Base-by-base conservation (phyloP, 2,329 filamentous ascomycete species). In the Neophaeococcomyces mojaviensis region DNA sequence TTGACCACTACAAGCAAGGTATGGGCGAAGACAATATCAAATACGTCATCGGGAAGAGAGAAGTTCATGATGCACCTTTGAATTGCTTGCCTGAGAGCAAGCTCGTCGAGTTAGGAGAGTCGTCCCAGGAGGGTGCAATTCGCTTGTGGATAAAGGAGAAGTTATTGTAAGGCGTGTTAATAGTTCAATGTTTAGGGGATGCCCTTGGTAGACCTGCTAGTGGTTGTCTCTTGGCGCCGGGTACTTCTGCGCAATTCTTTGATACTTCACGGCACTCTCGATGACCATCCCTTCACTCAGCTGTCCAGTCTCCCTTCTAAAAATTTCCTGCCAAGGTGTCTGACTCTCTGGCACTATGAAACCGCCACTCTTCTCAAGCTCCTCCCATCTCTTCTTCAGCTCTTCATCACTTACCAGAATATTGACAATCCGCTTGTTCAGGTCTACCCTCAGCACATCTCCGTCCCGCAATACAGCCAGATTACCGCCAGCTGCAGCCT, bases 401-500 rank as follows among this genome's bases (percentile, higher is more conserved):
- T 74, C 72, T 18, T 65, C 63, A 0, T 64, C 61, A 0, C 63
- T 49, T 2, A 75, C 48, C 36, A 76, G 56, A 36, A 77, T 65
- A 44, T 76, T 68, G 2, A 77, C 73, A 2, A 66, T 64, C 6
- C 73, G 64, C 54, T 69, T 68, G 46, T 58, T 67, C 45, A 77
- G 58, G 51, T 77, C 74, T 4, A 77, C 70, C 3, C 74, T 61
- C 16, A 77, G 52, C 38, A 58, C 58, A 54, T 77, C 74, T 2
- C 74, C 73, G 53, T 76, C 69, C 12, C 58, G 58, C 16, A 77
- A 57, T 16, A 77, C 63, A 3, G 70, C 73, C 16, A 77, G 61
- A 44, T 77, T 77, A 1, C 74, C 74, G 6, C 73, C 73, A 8
- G 70, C 71, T 1, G 73, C 72, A 10, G 74, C 74, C 57, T 78